Percentiles rank a stretch among this genome's conserved stretches.
Evolutionary conservation across 768 basidiomycete species (phyloP).

Genomic region (Lentinula guzmanii): DNA sequence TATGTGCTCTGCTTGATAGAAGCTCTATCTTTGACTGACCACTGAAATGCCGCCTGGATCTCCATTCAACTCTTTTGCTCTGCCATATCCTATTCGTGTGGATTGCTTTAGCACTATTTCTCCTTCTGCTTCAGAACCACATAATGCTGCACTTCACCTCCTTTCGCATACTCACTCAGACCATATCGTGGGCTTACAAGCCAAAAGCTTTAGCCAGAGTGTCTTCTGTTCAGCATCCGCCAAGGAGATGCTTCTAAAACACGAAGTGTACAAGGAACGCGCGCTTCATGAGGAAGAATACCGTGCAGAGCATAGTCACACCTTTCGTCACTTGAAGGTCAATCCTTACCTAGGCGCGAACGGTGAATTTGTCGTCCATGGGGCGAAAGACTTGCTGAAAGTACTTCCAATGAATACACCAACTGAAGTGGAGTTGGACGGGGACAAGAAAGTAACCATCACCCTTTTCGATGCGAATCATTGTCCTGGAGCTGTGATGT

Average conservation of each 20-base stretch:
- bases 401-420: conserved; percentile 60
- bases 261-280: conserved; percentile 67
- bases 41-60: conserved; percentile 66
- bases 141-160: conserved; percentile 44
- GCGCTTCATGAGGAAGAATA: conserved; percentile 47
- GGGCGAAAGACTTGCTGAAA: conserved; percentile 65
- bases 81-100: conserved; percentile 77
- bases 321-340: conserved; percentile 65
- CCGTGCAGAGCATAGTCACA: conserved; percentile 44
- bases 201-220: conserved; percentile 64
- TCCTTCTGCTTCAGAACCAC: conserved; percentile 28
- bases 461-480: conserved; percentile 91
- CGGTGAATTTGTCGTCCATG: conserved; percentile 41
- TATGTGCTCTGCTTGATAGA: too few relatives aligned
- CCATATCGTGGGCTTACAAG: conserved; percentile 72
- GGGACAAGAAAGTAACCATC: conserved; percentile 55
- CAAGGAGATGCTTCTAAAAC: conserved; percentile 77
- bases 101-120: conserved; percentile 64
- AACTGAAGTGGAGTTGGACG: conserved; percentile 50
- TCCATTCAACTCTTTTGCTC: conserved; percentile 69
- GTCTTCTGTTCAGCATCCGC: conserved; percentile 81
- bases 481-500: conserved; percentile 94
- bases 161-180: conserved; percentile 89
- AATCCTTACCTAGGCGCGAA: conserved; percentile 39
- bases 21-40: too few relatives aligned